Base-by-base conservation (phyloP, 1,284 basidiomycete genomes). In the Pseudozyma sp. region DNA sequence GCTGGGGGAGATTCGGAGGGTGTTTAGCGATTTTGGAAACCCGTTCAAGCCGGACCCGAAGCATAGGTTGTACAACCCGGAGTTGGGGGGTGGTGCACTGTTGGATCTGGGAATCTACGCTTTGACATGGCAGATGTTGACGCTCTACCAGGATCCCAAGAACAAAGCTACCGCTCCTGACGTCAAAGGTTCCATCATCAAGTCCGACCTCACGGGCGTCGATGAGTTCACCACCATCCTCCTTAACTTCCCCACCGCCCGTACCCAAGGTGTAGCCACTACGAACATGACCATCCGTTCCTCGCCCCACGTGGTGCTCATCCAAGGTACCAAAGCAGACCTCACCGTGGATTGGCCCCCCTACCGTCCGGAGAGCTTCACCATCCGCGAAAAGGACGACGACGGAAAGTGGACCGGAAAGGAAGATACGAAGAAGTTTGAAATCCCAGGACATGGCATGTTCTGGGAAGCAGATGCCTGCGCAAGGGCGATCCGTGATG, bases 31-130 rank as follows among this genome's bases (percentile, higher is more conserved):
- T 46, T 58, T 80, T 14, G 54, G 61, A 6, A 49, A 50, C n/a
- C 44, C 29, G n/a, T 78, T 81, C 48, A 49, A 56, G 14, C 59
- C 62, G 6, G 80, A 81, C 45, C 62, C 72, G 90, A 92, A 34
- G 91, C 90, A 94, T 86, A 86, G 93, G 39, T 91, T 96, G 73
- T 85, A 94, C 72, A 90, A 94, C 79, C 93, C 94, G 3, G 84
- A 86, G 17, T 87, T 95, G 7, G 94, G 92, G 29, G 94, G 94
- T 24, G 94, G 94, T 1, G 92, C 90, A 8, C 82, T 96, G 39
- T 88, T 96, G 44, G 94, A 96, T 84, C 61, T 88, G 7, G 87
- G 87, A 54, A 85, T 85, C 30, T 87, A 85, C 45, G 64, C 79
- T 0, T 52, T 80, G 1, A 81, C 75, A 8, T 81, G 79, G 79